Evolutionary conservation across 2,329 filamentous ascomycete species (phyloP), one percentile per base, ranked within the genome.

Genomic region (Colletotrichum agaves): DNA sequence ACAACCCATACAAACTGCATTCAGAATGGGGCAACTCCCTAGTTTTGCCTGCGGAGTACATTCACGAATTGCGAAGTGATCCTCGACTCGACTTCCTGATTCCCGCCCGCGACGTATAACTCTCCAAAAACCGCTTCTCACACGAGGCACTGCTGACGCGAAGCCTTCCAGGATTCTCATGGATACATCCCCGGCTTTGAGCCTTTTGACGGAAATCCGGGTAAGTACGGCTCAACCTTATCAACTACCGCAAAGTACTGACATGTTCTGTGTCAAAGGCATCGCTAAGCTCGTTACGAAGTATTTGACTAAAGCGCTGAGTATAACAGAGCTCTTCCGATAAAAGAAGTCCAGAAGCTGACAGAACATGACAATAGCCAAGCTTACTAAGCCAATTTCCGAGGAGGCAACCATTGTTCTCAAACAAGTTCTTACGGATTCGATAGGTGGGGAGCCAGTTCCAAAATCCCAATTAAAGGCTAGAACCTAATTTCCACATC

Each of bases 361-460:
- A 47, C 47, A 7, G 4, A 2, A 1, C 31, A 8, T 21, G 11
- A n/a, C 2, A 7, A 31, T 3, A 63, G 60, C 35, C 17, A 67
- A 67, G 33, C 59, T 67, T 13, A 59, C 64, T 11, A 67, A 53
- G 19, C 64, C 64, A 11, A 33, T 67, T 5, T 67, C 60, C 12
- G 19, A 63, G 10, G 60, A 63, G n/a, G 46, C 60, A 2, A 53
- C 60, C 1, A 41, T 47, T 10, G 37, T 37, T 12, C 21, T 67
- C 19, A 35, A 52, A 1, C 35, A 63, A 5, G 21, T 63, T 1
- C 13, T 67, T 2, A 37, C 50, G 1, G 60, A 67, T 15, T 52
- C 37, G 2, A 47, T 33, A 2, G 64, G 52, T 63, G 21, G 17
- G 17, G 23, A 6, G 35, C 21, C 6, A 10, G 13, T 0, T 33